Evolutionary conservation across 768 basidiomycete genomes (phyloP).

Genomic region (Rhodocollybia butyracea): DNA sequence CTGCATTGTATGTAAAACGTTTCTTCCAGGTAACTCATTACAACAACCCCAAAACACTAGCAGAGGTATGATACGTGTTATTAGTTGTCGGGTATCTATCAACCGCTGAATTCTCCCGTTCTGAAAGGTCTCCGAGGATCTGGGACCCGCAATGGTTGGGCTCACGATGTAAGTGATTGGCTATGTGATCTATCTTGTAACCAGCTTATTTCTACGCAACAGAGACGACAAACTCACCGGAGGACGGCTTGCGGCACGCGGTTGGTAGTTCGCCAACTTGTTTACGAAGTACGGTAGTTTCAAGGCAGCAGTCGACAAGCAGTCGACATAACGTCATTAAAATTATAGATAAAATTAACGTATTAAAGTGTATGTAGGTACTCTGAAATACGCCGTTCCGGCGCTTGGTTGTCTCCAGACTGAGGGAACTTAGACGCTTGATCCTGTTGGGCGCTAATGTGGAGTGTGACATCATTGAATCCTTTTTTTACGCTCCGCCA

Average conservation of each 20-base stretch:
- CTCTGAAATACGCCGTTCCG: too few species aligned
- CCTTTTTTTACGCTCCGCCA: conserved; percentile 14
- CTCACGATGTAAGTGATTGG: conserved; percentile 67
- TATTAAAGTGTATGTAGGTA: too few species aligned
- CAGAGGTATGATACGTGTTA: conserved; percentile 54
- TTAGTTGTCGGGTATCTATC: not conserved
- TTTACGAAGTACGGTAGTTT: too few species aligned
- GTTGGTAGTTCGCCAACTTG: conserved; percentile 50
- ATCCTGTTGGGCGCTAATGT: too few species aligned
- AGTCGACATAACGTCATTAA: too few species aligned
- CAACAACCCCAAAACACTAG: conserved; percentile 90
- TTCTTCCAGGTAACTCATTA: conserved; percentile 80
- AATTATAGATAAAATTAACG: too few species aligned
- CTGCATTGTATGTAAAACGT: conserved; percentile 4
- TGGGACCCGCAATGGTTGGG: conserved; percentile 94
- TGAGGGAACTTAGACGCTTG: too few species aligned
- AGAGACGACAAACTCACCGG: conserved; percentile 71
- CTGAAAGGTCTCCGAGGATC: conserved; percentile 67
- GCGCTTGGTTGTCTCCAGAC: too few species aligned
- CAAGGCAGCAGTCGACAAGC: too few species aligned
- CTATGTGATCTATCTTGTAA: not conserved
- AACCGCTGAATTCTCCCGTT: conserved; percentile 10
- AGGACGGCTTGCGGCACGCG: conserved; percentile 65
- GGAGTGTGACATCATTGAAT: conserved; percentile 2
- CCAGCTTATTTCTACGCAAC: conserved; percentile 4